phyloP scores from a whole-genome alignment of 2,329 filamentous ascomycete genomes.

The Leptographium flavum region DNA sequence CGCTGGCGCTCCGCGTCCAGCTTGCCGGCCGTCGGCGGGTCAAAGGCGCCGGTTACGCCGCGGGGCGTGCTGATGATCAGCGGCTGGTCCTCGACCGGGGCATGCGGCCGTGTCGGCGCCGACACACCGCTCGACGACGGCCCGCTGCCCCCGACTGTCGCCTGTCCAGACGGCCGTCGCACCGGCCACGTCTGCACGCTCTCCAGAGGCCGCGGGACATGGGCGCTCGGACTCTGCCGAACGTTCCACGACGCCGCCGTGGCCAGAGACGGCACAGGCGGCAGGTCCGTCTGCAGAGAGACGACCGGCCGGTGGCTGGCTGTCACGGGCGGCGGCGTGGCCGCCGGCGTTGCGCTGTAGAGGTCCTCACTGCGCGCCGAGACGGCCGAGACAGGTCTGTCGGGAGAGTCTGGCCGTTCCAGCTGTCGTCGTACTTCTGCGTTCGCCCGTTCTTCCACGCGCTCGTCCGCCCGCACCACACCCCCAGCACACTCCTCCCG shows the following conservation, averaged over 20 bases:
- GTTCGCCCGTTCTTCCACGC: too few species aligned
- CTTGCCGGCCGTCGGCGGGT: conserved; percentile 23
- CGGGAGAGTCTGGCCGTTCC: conserved; percentile 6
- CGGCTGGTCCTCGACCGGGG: too few species aligned
- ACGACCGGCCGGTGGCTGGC: conserved; percentile 7
- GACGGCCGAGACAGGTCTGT: background rate
- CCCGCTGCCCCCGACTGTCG: conserved; percentile 17
- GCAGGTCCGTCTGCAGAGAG: conserved; percentile 18
- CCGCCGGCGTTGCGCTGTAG: conserved; percentile 7
- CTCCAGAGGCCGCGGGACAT: conserved; percentile 6
- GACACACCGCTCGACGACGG: too few species aligned
- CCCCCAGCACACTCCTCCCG: too few species aligned
- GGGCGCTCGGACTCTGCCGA: background rate
- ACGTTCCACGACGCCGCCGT: background rate
- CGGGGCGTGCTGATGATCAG: conserved; percentile 47
- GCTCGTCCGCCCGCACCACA: too few species aligned
- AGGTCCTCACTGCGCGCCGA: conserved; percentile 3
- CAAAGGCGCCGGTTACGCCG: conserved; percentile 39
- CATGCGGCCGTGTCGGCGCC: too few species aligned
- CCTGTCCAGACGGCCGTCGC: conserved; percentile 3
- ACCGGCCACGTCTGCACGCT: conserved; percentile 9
- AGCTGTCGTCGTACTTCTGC: background rate
- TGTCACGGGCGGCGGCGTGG: background rate
- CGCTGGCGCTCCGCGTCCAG: conserved; percentile 15
- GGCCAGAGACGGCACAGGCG: background rate